Evolutionary conservation across 768 basidiomycete genomes (phyloP), one percentile per base, ranked within the genome.

Genomic region (Nidula microcarpa): DNA sequence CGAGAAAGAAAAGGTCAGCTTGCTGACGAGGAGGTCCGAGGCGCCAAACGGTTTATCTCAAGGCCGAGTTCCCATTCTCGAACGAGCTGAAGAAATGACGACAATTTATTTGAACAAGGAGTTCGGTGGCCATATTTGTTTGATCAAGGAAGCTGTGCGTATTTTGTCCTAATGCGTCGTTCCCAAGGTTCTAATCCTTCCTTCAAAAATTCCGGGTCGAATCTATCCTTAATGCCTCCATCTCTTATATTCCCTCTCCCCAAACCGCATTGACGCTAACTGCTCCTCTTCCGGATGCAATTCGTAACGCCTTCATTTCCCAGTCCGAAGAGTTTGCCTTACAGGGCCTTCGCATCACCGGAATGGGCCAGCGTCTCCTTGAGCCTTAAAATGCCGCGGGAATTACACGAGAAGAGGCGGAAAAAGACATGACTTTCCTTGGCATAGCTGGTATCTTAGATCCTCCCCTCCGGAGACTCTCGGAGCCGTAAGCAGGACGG

Each of bases 51-150:
- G 14, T 74, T 65, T 49, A 67, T 14, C 64, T 73, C 23, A 65
- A 65, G 35, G 59, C 57, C 9, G 74, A 76, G 53, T 76, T 68
- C 51, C 66, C 80, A 0, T 81, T 82, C 60, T 78, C 78, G 36
- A 79, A 76, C 47, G 74, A 74, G 32, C 62, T 80, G 47, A 82
- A 81, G 65, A 66, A 49, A 82, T 81, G 81, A 61, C 74, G 9
- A 70, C 65, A 32, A 66, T 76, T 35, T 74, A 71, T 52, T 43
- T 56, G 17, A 69, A 73, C 54, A 60, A 56, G 23, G 57, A 67
- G 49, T 6, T 56, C 58, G 16, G 34, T 53, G n/a, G 30, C 54
- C 3, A 62, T 59, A 11, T 41, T 69, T 33, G 57, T 66, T 33
- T 71, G 33, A 69, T 65, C 44, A 73, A 74, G 57, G 72, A 72